Conservation (phyloP, 305 asterid species). For the Ilex paraguariensis region DNA sequence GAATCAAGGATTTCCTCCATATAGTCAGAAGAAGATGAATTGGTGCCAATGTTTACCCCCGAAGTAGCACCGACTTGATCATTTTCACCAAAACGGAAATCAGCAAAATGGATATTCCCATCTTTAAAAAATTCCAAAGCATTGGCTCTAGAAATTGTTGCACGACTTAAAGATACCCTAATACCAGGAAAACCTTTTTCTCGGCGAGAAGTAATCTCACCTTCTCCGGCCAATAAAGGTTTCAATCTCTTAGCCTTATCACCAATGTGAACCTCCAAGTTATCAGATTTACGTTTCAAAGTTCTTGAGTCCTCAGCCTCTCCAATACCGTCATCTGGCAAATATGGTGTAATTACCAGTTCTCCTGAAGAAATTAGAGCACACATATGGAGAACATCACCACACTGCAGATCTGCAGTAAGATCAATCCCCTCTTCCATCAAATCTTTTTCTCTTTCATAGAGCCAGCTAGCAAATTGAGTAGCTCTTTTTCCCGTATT, state of each 20-base stretch:
- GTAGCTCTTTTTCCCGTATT: slow-evolving; percentile 83
- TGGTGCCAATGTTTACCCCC: slow-evolving; percentile 20
- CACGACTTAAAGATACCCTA: slow-evolving; percentile 53
- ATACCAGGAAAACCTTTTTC: slow-evolving; percentile 96
- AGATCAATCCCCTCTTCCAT: slow-evolving; percentile 64
- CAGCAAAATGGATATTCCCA: slow-evolving; percentile 18
- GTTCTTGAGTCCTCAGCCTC: slow-evolving; percentile 87
- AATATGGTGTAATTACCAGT: slow-evolving; percentile 54
- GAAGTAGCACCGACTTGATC: slow-evolving; percentile 22
- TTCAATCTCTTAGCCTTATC: slow-evolving; percentile 47
- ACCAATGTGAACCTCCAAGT: slow-evolving; percentile 39
- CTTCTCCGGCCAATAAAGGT: slow-evolving; percentile 53
- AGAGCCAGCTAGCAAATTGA: slow-evolving; percentile 70
- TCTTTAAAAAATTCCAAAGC: slow-evolving; percentile 49
- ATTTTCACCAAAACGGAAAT: slow-evolving; percentile 20
- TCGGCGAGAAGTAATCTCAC: slow-evolving; percentile 74
- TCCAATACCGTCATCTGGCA: slow-evolving; percentile 87
- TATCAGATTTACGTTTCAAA: slow-evolving; percentile 54
- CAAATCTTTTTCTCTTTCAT: slow-evolving; percentile 62
- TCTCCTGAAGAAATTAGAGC: slow-evolving; percentile 70
- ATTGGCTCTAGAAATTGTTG: slow-evolving; percentile 43
- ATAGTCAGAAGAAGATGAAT: slow-evolving; percentile 26
- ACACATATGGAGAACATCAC: slow-evolving; percentile 72
- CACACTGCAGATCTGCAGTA: slow-evolving; percentile 79
- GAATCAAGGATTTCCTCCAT: slow-evolving; percentile 33